Evolutionary conservation across 805 yeast species (phyloP).

Genomic region (Schwanniomyces polymorphus): DNA sequence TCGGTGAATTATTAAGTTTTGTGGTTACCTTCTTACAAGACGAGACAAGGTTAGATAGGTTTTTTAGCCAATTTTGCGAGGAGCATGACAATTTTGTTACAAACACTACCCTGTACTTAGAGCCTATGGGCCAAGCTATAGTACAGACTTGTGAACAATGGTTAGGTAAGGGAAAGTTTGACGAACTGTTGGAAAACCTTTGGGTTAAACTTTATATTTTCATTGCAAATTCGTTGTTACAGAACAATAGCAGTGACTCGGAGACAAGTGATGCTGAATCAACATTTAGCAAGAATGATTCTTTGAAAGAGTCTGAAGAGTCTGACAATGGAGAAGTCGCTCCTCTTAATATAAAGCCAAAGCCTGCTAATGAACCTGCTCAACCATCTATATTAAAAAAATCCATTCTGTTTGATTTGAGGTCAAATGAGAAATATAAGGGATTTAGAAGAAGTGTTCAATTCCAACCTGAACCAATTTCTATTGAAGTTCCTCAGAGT

Average conservation of each 20-base stretch:
- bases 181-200: constrained; percentile 30
- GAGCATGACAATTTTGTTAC: constrained; percentile 28
- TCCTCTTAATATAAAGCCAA: constrained; percentile 24
- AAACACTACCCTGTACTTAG: constrained; percentile 31
- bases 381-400: constrained; percentile 2
- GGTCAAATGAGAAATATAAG: constrained; percentile 34
- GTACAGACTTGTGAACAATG: constrained; percentile 37
- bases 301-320: constrained; percentile 8
- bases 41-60: constrained; percentile 25
- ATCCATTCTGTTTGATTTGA: constrained; percentile 24
- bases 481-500: constrained; percentile 19
- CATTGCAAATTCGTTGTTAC: constrained; percentile 38
- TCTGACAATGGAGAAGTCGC: constrained; percentile 16
- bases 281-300: constrained; percentile 11
- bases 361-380: neutral
- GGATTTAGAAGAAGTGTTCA: constrained; percentile 42
- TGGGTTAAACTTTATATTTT: constrained; percentile 43
- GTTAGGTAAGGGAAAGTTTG: constrained; percentile 30
- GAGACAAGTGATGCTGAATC: constrained; percentile 24
- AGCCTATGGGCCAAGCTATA: constrained; percentile 41
- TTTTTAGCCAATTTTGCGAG: constrained; percentile 29
- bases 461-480: constrained; percentile 18
- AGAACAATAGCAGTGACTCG: constrained; percentile 15
- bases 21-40: constrained; percentile 31
- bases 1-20: constrained; percentile 36